Evolutionary conservation across 2,329 filamentous ascomycete species (phyloP).

Genomic region (Aureobasidium pullulans): DNA sequence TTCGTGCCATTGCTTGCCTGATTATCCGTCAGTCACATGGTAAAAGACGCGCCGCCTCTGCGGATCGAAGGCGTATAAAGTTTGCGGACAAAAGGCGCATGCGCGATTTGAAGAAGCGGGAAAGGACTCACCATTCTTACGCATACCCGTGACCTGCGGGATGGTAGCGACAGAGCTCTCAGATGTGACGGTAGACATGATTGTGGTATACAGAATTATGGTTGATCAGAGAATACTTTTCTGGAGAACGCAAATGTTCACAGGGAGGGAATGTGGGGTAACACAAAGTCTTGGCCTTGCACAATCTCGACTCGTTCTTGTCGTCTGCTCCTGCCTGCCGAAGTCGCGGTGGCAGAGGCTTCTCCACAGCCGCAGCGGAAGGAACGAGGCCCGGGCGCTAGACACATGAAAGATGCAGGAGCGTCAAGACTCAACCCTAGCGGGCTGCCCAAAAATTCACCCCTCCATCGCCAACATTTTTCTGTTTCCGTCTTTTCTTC

Average conservation of each 20-base stretch:
- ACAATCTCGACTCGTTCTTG: not conserved
- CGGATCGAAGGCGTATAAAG: not conserved
- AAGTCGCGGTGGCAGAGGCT: not conserved
- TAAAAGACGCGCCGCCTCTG: not conserved
- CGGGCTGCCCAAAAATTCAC: not conserved
- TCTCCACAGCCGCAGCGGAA: not conserved
- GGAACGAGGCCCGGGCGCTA: not conserved
- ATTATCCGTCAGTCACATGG: not conserved
- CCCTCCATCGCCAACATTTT: not conserved
- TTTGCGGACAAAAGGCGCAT: not conserved
- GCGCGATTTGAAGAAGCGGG: not conserved
- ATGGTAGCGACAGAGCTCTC: conserved; percentile 30
- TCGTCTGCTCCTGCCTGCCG: not conserved
- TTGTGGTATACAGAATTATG: conserved; percentile 14
- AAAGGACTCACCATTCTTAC: conserved; percentile 64
- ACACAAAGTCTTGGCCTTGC: conserved; percentile 1
- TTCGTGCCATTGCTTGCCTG: conserved; percentile 93
- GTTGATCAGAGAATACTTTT: not conserved
- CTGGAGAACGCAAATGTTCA: conserved; percentile 1
- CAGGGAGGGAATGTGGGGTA: not conserved
- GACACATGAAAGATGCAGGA: conserved; percentile 3
- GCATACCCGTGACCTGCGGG: conserved; percentile 50
- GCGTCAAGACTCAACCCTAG: not conserved
- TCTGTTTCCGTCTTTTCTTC: not conserved
- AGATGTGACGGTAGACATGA: conserved; percentile 39